Percentiles rank a stretch among this genome's conserved stretches.
These are phyloP conservation scores for Pezicula rhizophila DNA, from an alignment of 2,329 filamentous ascomycete species.

Conservation along the genomic window DNA sequence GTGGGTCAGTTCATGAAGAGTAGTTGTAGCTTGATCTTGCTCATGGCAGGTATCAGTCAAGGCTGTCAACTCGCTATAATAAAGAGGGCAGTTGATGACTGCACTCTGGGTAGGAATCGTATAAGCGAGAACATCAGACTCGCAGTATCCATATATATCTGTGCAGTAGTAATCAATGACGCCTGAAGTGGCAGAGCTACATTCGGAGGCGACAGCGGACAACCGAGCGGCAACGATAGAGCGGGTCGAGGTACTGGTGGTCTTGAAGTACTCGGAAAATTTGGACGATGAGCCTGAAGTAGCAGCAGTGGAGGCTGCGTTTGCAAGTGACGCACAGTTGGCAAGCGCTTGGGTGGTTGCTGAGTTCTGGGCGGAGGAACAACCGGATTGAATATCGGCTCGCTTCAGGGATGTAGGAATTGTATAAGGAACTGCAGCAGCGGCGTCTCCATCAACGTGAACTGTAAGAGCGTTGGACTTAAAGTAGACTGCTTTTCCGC, in stretches of 20 bases:
- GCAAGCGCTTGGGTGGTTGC: constrained; percentile 44
- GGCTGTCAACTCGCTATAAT: constrained; percentile 48
- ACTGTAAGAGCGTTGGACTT: constrained; percentile 53
- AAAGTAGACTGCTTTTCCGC: constrained; percentile 46
- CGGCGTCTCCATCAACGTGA: constrained; percentile 48
- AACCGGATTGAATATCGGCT: constrained; percentile 45
- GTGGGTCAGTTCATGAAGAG: constrained; percentile 62
- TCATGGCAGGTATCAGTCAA: constrained; percentile 48
- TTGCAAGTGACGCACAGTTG: constrained; percentile 49
- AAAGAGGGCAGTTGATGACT: constrained; percentile 57
- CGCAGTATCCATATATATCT: constrained; percentile 49
- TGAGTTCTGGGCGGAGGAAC: constrained; percentile 40
- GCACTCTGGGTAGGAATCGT: constrained; percentile 47
- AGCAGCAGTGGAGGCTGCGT: constrained; percentile 44
- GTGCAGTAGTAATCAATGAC: constrained; percentile 51
- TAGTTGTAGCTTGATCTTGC: constrained; percentile 61
- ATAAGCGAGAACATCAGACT: constrained; percentile 50
- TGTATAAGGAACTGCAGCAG: constrained; percentile 42
- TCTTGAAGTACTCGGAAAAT: constrained; percentile 60
- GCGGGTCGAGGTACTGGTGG: constrained; percentile 38
- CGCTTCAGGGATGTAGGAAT: constrained; percentile 41
- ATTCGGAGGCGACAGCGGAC: constrained; percentile 48
- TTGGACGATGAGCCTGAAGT: constrained; percentile 41
- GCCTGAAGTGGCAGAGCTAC: constrained; percentile 41
- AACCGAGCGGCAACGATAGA: constrained; percentile 45